phyloP scores from a whole-genome alignment of 495 filamentous ascomycete species.

The Letharia columbiana region DNA sequence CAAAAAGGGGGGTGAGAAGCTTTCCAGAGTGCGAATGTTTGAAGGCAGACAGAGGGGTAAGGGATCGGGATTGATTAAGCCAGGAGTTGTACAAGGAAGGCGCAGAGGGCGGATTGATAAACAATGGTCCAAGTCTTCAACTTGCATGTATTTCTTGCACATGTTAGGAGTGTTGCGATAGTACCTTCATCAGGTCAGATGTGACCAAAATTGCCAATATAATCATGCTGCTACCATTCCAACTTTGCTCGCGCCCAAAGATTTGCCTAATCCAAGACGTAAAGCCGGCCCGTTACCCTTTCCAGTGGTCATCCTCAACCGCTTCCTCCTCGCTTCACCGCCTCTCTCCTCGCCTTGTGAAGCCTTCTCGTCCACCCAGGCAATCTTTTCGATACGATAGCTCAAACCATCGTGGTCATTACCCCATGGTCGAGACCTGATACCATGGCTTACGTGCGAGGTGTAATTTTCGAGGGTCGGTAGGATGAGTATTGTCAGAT shows the following conservation, averaged over 20 bases:
- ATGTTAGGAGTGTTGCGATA: not conserved
- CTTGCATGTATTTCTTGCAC: not conserved
- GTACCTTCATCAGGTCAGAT: not conserved
- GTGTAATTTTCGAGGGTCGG: conserved; percentile 70
- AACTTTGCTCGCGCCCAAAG: conserved; percentile 6
- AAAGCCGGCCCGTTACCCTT: not conserved
- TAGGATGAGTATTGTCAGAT: conserved; percentile 76
- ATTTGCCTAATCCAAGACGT: conserved; percentile 7
- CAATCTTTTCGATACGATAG: conserved; percentile 67
- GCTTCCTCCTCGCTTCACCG: conserved; percentile 52
- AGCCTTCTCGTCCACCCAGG: conserved; percentile 69
- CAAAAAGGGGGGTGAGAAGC: too few relatives aligned
- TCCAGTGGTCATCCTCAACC: conserved; percentile 33
- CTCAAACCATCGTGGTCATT: conserved; percentile 74
- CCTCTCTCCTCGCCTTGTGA: conserved; percentile 58
- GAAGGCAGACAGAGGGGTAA: too few relatives aligned
- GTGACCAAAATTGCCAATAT: not conserved
- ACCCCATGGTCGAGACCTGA: conserved; percentile 69
- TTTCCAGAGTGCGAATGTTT: too few relatives aligned
- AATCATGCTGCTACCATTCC: conserved; percentile 4
- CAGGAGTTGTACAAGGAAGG: too few relatives aligned
- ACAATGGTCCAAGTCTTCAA: not conserved
- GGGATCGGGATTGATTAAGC: too few relatives aligned
- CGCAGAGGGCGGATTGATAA: too few relatives aligned
- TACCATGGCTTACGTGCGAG: conserved; percentile 62